Conservation (phyloP, 2,329 filamentous ascomycete species). For the Penicillium sp. region DNA sequence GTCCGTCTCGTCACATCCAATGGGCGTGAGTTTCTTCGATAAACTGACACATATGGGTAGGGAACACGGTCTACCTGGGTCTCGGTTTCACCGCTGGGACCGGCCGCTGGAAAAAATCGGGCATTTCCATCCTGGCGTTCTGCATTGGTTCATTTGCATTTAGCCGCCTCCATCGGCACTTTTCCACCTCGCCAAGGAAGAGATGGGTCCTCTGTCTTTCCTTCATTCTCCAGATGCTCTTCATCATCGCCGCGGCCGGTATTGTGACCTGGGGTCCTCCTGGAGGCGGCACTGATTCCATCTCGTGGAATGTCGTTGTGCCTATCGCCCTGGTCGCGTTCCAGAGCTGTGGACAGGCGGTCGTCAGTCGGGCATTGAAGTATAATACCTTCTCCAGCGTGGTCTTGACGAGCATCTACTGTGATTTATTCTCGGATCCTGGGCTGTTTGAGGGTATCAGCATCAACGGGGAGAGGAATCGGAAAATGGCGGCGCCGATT, state of each 20-base stretch:
- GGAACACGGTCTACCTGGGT: slow-evolving; percentile 76
- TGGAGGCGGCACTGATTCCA: slow-evolving; percentile 43
- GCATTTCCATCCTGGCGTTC: slow-evolving; percentile 67
- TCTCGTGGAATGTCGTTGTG: slow-evolving; percentile 58
- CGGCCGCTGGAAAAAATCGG: slow-evolving; percentile 68
- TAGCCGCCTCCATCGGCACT: slow-evolving; percentile 62
- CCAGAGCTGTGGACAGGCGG: slow-evolving; percentile 73
- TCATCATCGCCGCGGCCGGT: slow-evolving; percentile 53
- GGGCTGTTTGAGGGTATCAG: slow-evolving; percentile 9
- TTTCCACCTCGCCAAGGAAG: slow-evolving; percentile 30
- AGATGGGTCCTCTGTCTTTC: slow-evolving; percentile 50
- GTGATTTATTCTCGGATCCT: slow-evolving; percentile 70
- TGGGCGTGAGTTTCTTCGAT: background rate
- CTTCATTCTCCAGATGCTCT: slow-evolving; percentile 53
- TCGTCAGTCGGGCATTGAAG: slow-evolving; percentile 67
- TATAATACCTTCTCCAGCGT: slow-evolving; percentile 72
- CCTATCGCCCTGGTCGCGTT: slow-evolving; percentile 70
- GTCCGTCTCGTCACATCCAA: slow-evolving; percentile 27
- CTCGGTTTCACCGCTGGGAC: slow-evolving; percentile 59
- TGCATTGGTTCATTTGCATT: slow-evolving; percentile 71
- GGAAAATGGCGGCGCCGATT: background rate
- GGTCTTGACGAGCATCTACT: slow-evolving; percentile 80
- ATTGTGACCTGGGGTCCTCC: slow-evolving; percentile 52
- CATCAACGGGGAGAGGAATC: background rate
- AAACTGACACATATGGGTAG: background rate